Evolutionary conservation across 1,139 yeast species (phyloP).

Genomic region (Nematodospora anomalae): DNA sequence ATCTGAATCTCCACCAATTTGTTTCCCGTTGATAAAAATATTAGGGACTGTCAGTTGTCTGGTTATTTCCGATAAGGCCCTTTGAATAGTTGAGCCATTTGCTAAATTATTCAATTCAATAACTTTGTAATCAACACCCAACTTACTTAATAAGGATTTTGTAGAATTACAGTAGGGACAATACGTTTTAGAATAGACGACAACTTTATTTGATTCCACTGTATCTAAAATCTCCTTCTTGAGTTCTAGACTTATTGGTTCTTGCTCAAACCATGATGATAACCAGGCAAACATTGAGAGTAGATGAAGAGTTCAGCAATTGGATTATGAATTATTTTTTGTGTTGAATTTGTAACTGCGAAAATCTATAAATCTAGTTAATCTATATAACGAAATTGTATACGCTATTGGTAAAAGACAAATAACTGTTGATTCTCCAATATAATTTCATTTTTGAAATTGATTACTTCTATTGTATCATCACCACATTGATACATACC

Average conservation of each 20-base stretch:
- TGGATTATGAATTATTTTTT: too few species aligned
- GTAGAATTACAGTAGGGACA: conserved; percentile 32
- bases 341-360: too few species aligned
- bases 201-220: conserved; percentile 20
- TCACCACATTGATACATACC: conserved; percentile 12
- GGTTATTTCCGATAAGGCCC: conserved; percentile 63
- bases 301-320: too few species aligned
- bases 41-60: conserved; percentile 91
- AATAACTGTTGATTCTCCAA: conserved; percentile 21
- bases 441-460: conserved; percentile 15
- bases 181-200: conserved; percentile 23
- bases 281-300: conserved; percentile 17
- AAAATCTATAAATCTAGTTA: not conserved
- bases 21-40: conserved; percentile 77
- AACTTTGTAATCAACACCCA: conserved; percentile 18
- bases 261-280: conserved; percentile 17
- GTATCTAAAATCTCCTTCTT: conserved; percentile 20
- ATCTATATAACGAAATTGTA: not conserved
- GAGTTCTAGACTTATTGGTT: conserved; percentile 20
- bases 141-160: conserved; percentile 20
- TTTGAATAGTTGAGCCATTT: conserved; percentile 51
- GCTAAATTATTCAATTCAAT: conserved; percentile 24
- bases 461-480: conserved; percentile 15
- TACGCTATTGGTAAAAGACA: conserved; percentile 13
- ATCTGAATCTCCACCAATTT: conserved; percentile 88